Evolutionary conservation across 768 basidiomycete genomes (phyloP).

Genomic region (Botryobasidium botryosum): DNA sequence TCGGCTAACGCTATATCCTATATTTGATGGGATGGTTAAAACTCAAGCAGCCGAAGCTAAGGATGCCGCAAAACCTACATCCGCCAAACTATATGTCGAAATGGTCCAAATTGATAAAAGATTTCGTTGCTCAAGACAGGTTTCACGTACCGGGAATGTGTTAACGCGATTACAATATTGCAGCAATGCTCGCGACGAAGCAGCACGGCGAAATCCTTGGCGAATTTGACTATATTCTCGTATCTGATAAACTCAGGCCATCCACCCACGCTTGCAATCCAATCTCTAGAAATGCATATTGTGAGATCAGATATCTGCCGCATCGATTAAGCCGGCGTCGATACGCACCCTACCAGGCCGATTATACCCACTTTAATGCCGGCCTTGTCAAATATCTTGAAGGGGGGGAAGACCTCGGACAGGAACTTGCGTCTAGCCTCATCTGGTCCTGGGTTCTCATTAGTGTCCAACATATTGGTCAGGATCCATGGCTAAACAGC

Average conservation of each 20-base stretch:
- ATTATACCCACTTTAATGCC: slow-evolving; percentile 65
- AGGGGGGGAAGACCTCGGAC: slow-evolving; percentile 46
- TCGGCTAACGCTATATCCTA: slow-evolving; percentile 62
- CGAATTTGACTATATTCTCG: slow-evolving; percentile 55
- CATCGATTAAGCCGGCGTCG: slow-evolving; percentile 47
- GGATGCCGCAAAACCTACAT: slow-evolving; percentile 14
- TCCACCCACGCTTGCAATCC: slow-evolving; percentile 49
- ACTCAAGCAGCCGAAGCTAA: not conserved
- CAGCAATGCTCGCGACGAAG: slow-evolving; percentile 58
- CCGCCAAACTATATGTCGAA: slow-evolving; percentile 17
- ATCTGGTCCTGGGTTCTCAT: slow-evolving; percentile 37
- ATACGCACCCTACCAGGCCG: slow-evolving; percentile 75
- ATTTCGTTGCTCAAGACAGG: not conserved
- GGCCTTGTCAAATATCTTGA: slow-evolving; percentile 45
- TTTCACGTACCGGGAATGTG: slow-evolving; percentile 49
- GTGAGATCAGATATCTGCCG: slow-evolving; percentile 16
- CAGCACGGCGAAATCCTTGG: slow-evolving; percentile 48
- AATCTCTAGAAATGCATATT: not conserved
- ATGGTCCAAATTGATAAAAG: not conserved
- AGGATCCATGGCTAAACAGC: slow-evolving; percentile 62
- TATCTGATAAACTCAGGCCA: slow-evolving; percentile 74
- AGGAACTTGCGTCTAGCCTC: too few relatives aligned
- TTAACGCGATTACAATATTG: slow-evolving; percentile 72
- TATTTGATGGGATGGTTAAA: not conserved
- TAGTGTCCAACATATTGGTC: slow-evolving; percentile 66